Percentiles rank a stretch among this genome's conserved stretches.
phyloP scores from a whole-genome alignment of 805 yeast genomes.

The Blastobotrys muscicola region DNA sequence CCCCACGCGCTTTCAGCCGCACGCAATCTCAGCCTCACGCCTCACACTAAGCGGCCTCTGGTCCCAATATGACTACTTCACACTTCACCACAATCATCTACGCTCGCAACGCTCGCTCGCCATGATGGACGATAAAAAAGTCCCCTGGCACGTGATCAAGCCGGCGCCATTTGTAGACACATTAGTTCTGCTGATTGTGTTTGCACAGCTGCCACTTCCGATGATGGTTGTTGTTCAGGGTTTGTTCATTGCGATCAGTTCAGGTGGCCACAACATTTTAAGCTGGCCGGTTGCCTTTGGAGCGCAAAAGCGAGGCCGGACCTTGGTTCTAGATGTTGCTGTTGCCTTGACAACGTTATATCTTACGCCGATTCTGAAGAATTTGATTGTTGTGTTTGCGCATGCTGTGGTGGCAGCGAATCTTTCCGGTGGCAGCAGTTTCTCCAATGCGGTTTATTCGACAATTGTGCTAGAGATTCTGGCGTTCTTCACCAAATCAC shows the following conservation, averaged over 20 bases:
- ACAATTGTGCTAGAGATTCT: conserved; percentile 21
- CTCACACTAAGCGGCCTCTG: no score
- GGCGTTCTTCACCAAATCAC: conserved; percentile 7
- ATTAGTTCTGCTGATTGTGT: conserved; percentile 25
- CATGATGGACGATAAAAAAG: no score
- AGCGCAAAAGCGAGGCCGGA: conserved; percentile 2
- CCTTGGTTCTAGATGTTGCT: conserved; percentile 16
- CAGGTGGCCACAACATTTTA: conserved; percentile 5
- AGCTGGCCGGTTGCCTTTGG: conserved; percentile 2
- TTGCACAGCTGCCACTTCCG: conserved; percentile 23
- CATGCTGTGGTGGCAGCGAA: conserved; percentile 25
- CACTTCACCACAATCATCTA: no score
- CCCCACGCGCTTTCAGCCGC: no score
- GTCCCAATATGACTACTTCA: no score
- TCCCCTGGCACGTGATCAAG: conserved; percentile 15
- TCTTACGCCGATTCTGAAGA: conserved; percentile 11
- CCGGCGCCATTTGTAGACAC: conserved; percentile 28
- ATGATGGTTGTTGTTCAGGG: conserved; percentile 21
- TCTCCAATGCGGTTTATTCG: conserved; percentile 25
- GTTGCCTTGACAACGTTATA: conserved; percentile 15
- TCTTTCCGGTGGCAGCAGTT: conserved; percentile 24
- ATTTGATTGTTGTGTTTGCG: conserved; percentile 21
- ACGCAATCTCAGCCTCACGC: no score
- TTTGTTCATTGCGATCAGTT: conserved; percentile 19
- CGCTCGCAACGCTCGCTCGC: no score